These are phyloP conservation scores for Citrullus colocynthis DNA, from an alignment of 306 rosid genomes.

Conservation along the genomic window DNA sequence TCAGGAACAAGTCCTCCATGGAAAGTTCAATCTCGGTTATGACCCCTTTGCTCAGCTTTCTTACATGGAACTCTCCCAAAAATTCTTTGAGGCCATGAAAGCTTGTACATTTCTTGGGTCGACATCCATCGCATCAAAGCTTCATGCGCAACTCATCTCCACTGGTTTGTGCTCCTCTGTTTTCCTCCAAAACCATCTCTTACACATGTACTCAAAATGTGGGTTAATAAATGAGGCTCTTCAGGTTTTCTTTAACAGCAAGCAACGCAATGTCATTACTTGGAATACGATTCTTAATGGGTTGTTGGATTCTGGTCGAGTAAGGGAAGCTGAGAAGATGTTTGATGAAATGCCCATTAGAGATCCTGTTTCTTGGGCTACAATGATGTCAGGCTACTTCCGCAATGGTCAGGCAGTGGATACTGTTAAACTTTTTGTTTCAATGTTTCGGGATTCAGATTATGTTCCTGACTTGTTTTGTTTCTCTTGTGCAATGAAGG, in stretches of 20 bases:
- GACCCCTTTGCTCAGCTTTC: conserved; percentile 10
- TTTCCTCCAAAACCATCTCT: conserved; percentile 49
- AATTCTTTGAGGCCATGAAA: conserved; percentile 43
- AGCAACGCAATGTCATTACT: conserved; percentile 23
- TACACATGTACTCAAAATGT: conserved; percentile 40
- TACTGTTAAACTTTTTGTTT: conserved; percentile 23
- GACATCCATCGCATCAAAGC: conserved; percentile 25
- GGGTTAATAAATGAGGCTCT: conserved; percentile 25
- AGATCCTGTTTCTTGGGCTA: conserved; percentile 52
- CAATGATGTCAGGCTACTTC: conserved; percentile 45
- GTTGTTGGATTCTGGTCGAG: conserved; percentile 21
- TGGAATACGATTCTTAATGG: conserved; percentile 47
- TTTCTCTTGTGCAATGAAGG: conserved; percentile 43
- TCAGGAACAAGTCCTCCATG: background rate
- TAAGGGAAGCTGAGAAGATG: conserved; percentile 26
- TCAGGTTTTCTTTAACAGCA: conserved; percentile 18
- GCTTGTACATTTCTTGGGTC: conserved; percentile 23
- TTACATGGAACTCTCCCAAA: conserved; percentile 45
- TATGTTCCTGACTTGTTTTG: conserved; percentile 19
- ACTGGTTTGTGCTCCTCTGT: conserved; percentile 37
- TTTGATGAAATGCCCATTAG: conserved; percentile 44
- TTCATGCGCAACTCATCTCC: conserved; percentile 46
- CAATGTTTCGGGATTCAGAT: conserved; percentile 16
- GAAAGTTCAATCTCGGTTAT: conserved; percentile 5
- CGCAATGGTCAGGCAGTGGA: conserved; percentile 23